These are phyloP conservation scores for Rutstroemia sp. DNA, from an alignment of 2,329 filamentous ascomycete species.

Conservation along the genomic window DNA sequence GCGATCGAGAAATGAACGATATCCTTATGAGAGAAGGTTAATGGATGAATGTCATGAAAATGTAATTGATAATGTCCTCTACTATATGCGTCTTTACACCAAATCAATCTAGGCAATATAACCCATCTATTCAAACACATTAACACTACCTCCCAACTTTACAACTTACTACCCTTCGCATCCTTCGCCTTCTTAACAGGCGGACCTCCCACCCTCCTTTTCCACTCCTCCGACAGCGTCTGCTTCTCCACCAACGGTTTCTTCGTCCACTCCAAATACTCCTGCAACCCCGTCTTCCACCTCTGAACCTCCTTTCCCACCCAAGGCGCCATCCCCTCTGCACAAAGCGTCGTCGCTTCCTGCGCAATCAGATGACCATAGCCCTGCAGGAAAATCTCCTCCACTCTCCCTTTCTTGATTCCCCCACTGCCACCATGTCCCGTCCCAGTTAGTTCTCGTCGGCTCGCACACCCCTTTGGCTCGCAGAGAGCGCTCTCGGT, in stretches of 20 bases:
- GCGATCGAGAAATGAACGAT: too few relatives aligned
- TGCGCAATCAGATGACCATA: slow-evolving; percentile 78
- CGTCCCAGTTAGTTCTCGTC: slow-evolving; percentile 55
- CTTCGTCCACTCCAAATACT: slow-evolving; percentile 48
- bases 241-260: slow-evolving; percentile 47
- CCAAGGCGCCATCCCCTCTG: slow-evolving; percentile 50
- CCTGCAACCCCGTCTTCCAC: slow-evolving; percentile 50
- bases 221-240: slow-evolving; percentile 47
- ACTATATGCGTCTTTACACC: too few relatives aligned
- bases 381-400: slow-evolving; percentile 53
- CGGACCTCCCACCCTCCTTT: slow-evolving; percentile 27
- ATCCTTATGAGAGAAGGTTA: too few relatives aligned
- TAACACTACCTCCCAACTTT: too few relatives aligned
- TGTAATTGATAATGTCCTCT: too few relatives aligned
- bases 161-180: background rate
- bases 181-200: background rate
- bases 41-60: too few relatives aligned
- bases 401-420: slow-evolving; percentile 56
- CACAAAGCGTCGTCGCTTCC: slow-evolving; percentile 64
- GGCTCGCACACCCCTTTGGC: slow-evolving; percentile 44
- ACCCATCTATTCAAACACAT: too few relatives aligned
- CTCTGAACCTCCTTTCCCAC: slow-evolving; percentile 46
- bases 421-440: slow-evolving; percentile 64
- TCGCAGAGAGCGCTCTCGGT: slow-evolving; percentile 48
- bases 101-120: too few relatives aligned